Evolutionary conservation across 2,329 filamentous ascomycete species (phyloP), one percentile per base, ranked within the genome.

Genomic region (Plectosphaerella plurivora): DNA sequence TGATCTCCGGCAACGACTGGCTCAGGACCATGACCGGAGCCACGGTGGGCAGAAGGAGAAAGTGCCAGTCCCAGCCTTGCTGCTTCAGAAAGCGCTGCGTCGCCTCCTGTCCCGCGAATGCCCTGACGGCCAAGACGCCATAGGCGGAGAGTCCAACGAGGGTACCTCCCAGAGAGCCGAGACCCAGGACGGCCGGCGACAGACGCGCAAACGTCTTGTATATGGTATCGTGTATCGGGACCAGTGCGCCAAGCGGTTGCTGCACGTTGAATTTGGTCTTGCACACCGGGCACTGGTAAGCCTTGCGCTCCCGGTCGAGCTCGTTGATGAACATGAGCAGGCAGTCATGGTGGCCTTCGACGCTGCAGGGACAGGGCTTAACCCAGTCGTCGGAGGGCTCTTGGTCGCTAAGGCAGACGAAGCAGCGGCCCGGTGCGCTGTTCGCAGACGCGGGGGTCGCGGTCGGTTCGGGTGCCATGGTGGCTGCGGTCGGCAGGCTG

Each of bases 261-360:
- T 87, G 81, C 25, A 97, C 76, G 50, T 81, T 74, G 61, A 97
- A 96, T 59, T 84, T 80, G 2, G 84, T 81, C 67, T 96, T 94
- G 79, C 94, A 99, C 57, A 96, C 89, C 3, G 93, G 93, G 65
- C 94, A 99, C 51, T 82, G 74, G 57, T 97, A 83, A 55, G 85
- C 84, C 51, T 83, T 82, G 66, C 76, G 67, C 65, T 80, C 69
- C 54, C 69, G 79, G 70, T 97, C 91, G 64, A 91, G 83, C 65
- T 96, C 91, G n/a, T 89, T 87, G 16, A 97, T 87, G 92, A 92
- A 99, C 62, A 91, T 88, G 39, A 97, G 77, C 59, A 97, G 79
- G 66, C 92, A 96, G 55, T 84, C 82, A 67, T 97, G 91, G 67
- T 99, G 94, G 1, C 92, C 94, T 52, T 89, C 89, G 39, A 99